Evolutionary conservation across 2,329 filamentous ascomycete genomes (phyloP).

Genomic region (Moelleriella libera): DNA sequence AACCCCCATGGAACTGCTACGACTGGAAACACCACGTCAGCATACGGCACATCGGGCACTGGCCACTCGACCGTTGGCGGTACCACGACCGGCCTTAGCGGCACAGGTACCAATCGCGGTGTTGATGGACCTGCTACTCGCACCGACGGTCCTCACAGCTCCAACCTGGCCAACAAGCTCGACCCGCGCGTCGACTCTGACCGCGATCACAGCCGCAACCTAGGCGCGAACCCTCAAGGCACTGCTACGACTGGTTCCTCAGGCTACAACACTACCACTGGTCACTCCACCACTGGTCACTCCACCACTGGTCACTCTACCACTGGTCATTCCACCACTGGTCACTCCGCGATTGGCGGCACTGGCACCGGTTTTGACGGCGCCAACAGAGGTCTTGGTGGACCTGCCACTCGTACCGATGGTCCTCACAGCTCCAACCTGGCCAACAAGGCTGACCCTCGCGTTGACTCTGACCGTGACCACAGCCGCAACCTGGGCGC

Average conservation of each 20-base stretch:
- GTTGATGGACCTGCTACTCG: constrained; percentile 12
- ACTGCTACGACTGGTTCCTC: constrained; percentile 4
- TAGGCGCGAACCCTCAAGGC: constrained; percentile 17
- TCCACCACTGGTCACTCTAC: constrained; percentile 4
- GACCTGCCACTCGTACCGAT: constrained; percentile 14
- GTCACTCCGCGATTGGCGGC: background rate
- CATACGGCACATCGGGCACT: background rate
- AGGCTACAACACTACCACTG: constrained; percentile 1
- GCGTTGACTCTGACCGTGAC: constrained; percentile 36
- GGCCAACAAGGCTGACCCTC: constrained; percentile 34
- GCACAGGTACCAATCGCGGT: constrained; percentile 16
- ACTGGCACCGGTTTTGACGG: constrained; percentile 2
- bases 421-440: constrained; percentile 28
- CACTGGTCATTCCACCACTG: background rate
- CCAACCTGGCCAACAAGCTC: constrained; percentile 32
- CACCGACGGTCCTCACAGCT: constrained; percentile 31
- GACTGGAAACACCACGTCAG: constrained; percentile 1
- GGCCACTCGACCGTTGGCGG: constrained; percentile 5
- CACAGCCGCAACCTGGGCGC: constrained; percentile 19
- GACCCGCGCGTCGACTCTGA: constrained; percentile 43
- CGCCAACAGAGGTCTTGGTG: constrained; percentile 16
- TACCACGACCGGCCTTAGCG: constrained; percentile 6
- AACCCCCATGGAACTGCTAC: constrained; percentile 14
- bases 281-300: constrained; percentile 2
- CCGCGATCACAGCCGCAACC: constrained; percentile 23